Evolutionary conservation across 495 filamentous ascomycete genomes (phyloP).

Genomic region (Pseudoneurospora amorphoporcata): DNA sequence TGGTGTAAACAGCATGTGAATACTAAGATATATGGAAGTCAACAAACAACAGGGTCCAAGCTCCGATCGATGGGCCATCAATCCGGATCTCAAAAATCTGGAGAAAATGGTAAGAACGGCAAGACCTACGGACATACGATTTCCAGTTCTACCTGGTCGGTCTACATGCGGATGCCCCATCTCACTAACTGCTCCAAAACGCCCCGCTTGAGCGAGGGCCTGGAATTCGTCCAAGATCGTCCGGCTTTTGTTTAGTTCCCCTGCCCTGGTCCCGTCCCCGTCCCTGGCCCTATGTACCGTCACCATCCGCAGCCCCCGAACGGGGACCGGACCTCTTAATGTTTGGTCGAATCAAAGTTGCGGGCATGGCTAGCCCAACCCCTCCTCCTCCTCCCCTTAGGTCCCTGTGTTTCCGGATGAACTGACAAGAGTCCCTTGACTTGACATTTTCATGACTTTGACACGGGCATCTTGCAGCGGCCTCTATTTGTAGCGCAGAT

Average conservation of each 20-base stretch:
- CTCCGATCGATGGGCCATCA: background rate
- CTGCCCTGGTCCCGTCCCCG: background rate
- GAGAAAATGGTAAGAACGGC: background rate
- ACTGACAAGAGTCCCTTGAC: background rate
- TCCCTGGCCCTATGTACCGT: background rate
- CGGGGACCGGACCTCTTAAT: background rate
- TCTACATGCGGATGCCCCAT: background rate
- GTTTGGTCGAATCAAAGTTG: background rate
- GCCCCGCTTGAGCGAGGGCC: background rate
- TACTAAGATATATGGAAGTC: background rate
- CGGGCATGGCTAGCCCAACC: background rate
- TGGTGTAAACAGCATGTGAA: background rate
- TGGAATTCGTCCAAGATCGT: background rate
- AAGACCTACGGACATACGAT: background rate
- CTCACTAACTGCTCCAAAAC: background rate
- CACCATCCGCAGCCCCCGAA: background rate
- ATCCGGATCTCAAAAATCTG: background rate
- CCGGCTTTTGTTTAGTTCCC: background rate
- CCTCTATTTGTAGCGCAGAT: background rate
- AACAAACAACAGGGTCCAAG: background rate
- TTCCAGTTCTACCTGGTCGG: background rate
- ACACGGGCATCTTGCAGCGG: background rate
- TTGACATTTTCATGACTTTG: background rate
- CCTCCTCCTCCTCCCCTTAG: background rate
- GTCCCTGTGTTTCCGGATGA: background rate